These are phyloP conservation scores for Trichoderma gamsii DNA, from an alignment of 495 filamentous ascomycete species.

Conservation along the genomic window DNA sequence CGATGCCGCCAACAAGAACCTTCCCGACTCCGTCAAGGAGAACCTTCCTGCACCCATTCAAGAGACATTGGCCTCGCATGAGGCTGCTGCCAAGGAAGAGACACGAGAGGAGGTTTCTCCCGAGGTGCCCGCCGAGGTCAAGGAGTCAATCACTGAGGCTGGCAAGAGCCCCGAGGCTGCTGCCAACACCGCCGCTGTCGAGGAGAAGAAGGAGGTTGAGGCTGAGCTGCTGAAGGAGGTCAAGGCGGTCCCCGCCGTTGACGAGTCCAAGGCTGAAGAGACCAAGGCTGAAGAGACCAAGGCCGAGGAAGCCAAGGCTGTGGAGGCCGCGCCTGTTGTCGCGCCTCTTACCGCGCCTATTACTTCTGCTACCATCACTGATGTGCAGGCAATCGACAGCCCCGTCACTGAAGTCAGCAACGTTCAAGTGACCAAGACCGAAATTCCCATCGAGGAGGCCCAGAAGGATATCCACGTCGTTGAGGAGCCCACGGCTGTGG, in stretches of 20 bases:
- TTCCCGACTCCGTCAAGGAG: slow-evolving; percentile 34
- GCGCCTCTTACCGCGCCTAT: neutral
- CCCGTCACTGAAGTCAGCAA: slow-evolving; percentile 2
- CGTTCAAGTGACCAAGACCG: slow-evolving; percentile 15
- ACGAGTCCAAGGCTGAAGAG: slow-evolving; percentile 21
- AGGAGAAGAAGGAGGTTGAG: slow-evolving; percentile 74
- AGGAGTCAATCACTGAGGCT: slow-evolving; percentile 62
- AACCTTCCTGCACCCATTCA: slow-evolving; percentile 30
- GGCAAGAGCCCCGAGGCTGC: slow-evolving; percentile 64
- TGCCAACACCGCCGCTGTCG: slow-evolving; percentile 57
- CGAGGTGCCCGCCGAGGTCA: slow-evolving; percentile 65
- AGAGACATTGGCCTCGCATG: slow-evolving; percentile 18
- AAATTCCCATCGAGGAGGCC: slow-evolving; percentile 21
- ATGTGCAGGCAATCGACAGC: neutral
- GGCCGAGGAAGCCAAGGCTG: slow-evolving; percentile 1
- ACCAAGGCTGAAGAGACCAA: slow-evolving; percentile 12
- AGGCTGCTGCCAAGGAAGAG: slow-evolving; percentile 25
- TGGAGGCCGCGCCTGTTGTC: neutral
- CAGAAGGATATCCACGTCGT: slow-evolving; percentile 16
- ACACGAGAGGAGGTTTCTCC: slow-evolving; percentile 34
- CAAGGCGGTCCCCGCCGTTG: slow-evolving; percentile 36
- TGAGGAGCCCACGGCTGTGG: slow-evolving; percentile 24
- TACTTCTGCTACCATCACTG: slow-evolving; percentile 15
- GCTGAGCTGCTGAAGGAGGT: slow-evolving; percentile 53
- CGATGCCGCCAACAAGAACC: slow-evolving; percentile 25